A percentile compares a stretch with the other conserved stretches of the same genome.
Conservation (phyloP, 2,329 filamentous ascomycete species). For the Xylariales sp. region DNA sequence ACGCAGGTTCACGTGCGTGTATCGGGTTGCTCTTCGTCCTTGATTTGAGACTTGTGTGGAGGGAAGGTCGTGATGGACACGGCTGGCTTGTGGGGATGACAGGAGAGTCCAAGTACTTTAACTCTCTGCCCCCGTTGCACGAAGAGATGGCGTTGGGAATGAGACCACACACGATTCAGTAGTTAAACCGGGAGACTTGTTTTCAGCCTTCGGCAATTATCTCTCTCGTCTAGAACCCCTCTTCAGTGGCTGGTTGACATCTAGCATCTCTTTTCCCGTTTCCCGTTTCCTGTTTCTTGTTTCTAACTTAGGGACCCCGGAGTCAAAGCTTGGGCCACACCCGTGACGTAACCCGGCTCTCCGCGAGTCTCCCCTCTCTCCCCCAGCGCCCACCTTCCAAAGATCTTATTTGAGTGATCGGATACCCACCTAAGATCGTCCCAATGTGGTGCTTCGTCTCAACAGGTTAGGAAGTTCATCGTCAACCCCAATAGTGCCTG, state of each 20-base stretch:
- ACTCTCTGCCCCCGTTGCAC: too few species aligned
- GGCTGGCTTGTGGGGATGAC: not conserved
- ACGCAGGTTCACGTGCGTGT: constrained; percentile 1
- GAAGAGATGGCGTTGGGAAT: too few species aligned
- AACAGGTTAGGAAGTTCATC: constrained; percentile 6
- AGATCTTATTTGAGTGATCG: constrained; percentile 1
- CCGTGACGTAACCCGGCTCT: constrained; percentile 2
- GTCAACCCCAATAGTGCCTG: too few species aligned
- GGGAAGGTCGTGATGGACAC: constrained; percentile 3
- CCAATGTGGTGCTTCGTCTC: constrained; percentile 8
- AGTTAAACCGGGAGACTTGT: too few species aligned
- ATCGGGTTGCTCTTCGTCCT: constrained; percentile 2
- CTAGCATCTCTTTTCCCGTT: too few species aligned
- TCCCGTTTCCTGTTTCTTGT: too few species aligned
- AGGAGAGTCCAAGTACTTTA: not conserved
- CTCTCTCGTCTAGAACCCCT: too few species aligned
- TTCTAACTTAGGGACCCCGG: too few species aligned
- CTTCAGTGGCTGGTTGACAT: too few species aligned
- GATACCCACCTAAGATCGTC: constrained; percentile 2
- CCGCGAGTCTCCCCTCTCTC: not conserved
- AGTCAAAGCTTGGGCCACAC: too few species aligned
- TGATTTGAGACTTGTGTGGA: constrained; percentile 5
- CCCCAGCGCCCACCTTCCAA: constrained; percentile 5
- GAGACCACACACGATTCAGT: too few species aligned
- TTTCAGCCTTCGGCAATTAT: too few species aligned